Base-by-base conservation (phyloP, 2,329 filamentous ascomycete species). In the Domatiomyces globalis region DNA sequence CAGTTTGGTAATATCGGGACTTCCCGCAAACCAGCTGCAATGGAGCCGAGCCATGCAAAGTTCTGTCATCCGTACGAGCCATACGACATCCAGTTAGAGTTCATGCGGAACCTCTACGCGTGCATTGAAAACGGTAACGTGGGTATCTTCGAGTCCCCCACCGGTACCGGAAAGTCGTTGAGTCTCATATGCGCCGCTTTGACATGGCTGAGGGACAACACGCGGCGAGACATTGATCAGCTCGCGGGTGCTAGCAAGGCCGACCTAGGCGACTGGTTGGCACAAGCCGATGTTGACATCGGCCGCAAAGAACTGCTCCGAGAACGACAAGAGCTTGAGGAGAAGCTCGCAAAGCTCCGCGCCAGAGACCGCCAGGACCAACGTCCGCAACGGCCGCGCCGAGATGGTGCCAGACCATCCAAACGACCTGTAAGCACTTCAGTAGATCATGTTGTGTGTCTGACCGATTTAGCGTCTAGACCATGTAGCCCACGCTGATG, bases 91-190 rank as follows among this genome's bases (percentile, higher is more conserved):
- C 89, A 95, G 63, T 74, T 83, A 45, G 73, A 90, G 59, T 94
- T 95, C 63, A 95, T 95, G 89, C 80, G 75, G 58, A 78, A 84
- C 0, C 76, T 92, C 4, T 95, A 94, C 63, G 70, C 79, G 48
- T 86, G 87, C 54, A 77, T 95, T 22, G 81, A 94, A 59, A 67
- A 84, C 43, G 83, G 85, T 7, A 86, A 89, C 62, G 75, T 95
- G 46, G 89, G 86, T 27, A 88, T 95, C 44, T 82, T 95, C 45
- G 89, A 95, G 64, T 94, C 87, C 45, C 89, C 89, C n/a, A 95
- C 89, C 43, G 89, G 89, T 66, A 84, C 80, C 74, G 89, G 89
- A 45, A 95, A 95, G 75, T 95, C 89, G 1, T 69, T 95, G 45
- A 95, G 89, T 58, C 74, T 95, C 25, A 92, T 95, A 56, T 95